Evolutionary conservation across 1,284 basidiomycete genomes (phyloP), one percentile per base, ranked within the genome.

Genomic region (Ustilago tritici): DNA sequence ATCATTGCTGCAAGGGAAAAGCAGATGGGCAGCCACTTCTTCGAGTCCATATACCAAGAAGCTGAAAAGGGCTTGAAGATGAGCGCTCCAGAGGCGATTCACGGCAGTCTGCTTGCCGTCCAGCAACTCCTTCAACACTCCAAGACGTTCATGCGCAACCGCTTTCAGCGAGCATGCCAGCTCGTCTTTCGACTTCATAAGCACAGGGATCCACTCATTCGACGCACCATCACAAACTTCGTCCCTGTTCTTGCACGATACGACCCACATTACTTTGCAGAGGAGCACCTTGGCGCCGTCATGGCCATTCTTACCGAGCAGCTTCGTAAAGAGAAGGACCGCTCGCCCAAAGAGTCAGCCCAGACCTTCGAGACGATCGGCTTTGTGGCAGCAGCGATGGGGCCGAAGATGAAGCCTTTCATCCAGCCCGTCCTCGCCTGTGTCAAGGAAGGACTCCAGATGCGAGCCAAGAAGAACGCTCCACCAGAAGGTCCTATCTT

Each of bases 401-500:
- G 92, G 34, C 93, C 93, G 75, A 94, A 95, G 76, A 98, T 99
- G 93, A 94, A 95, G 83, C 92, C 92, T 1, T 99, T 98, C 87
- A 90, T 99, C 55, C 96, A 99, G 72, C 91, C 92, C 3, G 93
- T 98, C 67, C 93, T 99, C 90, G 88, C 88, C 58, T 92, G 94
- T 65, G 93, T 98, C 84, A 98, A 98, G 87, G 90, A 91, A 70
- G 94, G 94, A 23, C 87, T 99, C 41, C 92, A 93, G 82, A 90
- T 91, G 82, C 89, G 93, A 86, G 95, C 94, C 53, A 94, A 93
- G 86, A 98, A 96, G 89, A 95, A 94, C 82, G 93, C 94, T 3
- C 93, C 93, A 5, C 92, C 93, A 15, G 96, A 98, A 87, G 94
- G 94, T 73, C 93, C 96, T 0, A 95, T 99, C 77, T 99, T 99